Evolutionary conservation across 164 flowering plant genomes (phyloP), one percentile per base, ranked within the genome.

Genomic region (Vitis riparia): DNA sequence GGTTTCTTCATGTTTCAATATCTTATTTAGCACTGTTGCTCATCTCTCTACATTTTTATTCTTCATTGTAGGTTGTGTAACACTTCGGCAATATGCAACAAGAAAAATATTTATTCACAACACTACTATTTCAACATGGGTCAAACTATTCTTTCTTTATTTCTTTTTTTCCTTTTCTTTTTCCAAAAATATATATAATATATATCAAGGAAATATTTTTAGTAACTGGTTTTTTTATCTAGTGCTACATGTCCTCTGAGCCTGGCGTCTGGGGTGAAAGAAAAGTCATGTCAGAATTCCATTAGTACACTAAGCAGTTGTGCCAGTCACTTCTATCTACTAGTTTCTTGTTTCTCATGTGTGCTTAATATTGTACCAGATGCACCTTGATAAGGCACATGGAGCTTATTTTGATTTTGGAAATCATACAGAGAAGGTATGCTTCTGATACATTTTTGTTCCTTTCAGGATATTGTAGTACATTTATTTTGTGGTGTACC

Each of bases 321-420:
- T 37, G 44, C 5, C 44, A 49, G 51, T 4, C 15, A 23, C 12
- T 53, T 62, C 15, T 53, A 15, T 37, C 12, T 37, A 2, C 12
- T n/a, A 2, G 1, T 63, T 23, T 50, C 29, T 48, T 15, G 3
- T 30, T 16, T 62, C 49, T 67, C 44, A 32, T 68, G 11, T 14
- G 9, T 62, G 70, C 56, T 65, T 57, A 2, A 50, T 79, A 60
- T 59, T 23, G 63, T 55, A 17, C 62, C 88, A 93, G 98, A 89
- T 91, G 89, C 98, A 95, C 73, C 82, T 87, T 71, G 92, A 93
- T 77, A 70, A 80, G 64, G 73, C 69, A 52, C 67, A 80, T 75
- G 98, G 98, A 80, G 89, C 92, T 70, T 95, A 95, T 76, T 88
- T 86, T 81, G 98, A 95, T 80, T 95, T 82, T 75, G 98, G 98